Conservation (phyloP, 306 rosid species). For the Dicorynia guianensis region DNA sequence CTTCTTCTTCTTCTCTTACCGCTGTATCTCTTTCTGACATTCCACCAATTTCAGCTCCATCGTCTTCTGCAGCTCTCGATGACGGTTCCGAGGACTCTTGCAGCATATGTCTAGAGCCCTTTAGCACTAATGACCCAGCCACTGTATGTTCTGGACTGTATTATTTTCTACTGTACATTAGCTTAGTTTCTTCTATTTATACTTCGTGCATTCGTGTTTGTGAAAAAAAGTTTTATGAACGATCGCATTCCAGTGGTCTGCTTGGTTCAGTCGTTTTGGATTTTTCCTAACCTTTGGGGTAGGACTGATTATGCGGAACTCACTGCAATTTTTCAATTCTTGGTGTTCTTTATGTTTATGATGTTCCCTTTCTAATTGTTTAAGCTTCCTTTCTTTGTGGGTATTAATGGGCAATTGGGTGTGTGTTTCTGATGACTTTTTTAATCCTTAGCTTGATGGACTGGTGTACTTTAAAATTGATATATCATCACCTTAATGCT, state of each 20-base stretch:
- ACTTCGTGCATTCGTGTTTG: conserved; percentile 34
- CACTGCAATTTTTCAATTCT: not conserved
- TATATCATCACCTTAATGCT: not conserved
- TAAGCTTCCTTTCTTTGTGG: not conserved
- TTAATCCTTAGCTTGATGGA: not conserved
- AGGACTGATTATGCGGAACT: not conserved
- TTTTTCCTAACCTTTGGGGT: conserved; percentile 2
- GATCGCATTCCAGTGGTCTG: conserved; percentile 5
- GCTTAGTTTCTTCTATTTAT: not conserved
- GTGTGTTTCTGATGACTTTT: conserved; percentile 23
- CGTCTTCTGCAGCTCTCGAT: conserved; percentile 49
- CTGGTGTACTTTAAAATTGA: conserved; percentile 3
- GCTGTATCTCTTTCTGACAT: conserved; percentile 35
- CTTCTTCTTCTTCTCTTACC: conserved; percentile 44
- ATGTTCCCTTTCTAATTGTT: not conserved
- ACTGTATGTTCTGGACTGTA: conserved; percentile 54
- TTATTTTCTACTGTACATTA: not conserved
- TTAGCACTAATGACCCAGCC: conserved; percentile 71
- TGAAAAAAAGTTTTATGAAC: conserved; percentile 14
- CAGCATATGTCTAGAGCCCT: conserved; percentile 87
- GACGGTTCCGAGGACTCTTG: conserved; percentile 76
- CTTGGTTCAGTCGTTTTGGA: not conserved
- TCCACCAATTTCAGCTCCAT: conserved; percentile 44
- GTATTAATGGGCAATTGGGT: not conserved
- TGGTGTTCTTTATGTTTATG: not conserved